Base-by-base conservation (phyloP, 345 rosid species). In the Boechera stricta region DNA sequence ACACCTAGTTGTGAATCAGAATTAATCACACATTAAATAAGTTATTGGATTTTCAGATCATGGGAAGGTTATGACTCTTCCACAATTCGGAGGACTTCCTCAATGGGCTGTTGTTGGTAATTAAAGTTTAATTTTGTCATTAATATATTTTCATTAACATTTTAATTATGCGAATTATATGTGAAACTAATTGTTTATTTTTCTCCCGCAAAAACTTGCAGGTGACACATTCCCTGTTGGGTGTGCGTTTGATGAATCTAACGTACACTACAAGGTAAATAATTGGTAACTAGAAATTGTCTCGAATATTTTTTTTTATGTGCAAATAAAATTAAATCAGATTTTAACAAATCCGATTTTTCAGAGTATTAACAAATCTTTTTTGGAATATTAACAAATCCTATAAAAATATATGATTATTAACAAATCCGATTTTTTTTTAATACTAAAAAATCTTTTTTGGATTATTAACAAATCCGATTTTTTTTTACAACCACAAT, bases 161-260 rank as follows among this genome's bases (percentile, higher is more conserved):
- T 18, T 16, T 1, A 0, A 47, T 15, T 5, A 47, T 47, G 51
- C 18, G 21, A 52, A 8, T 9, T 49, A 7, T 49, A 16, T n/a
- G 3, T 29, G 16, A 64, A 42, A 1, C 18, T 41, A 15, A 42
- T 32, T 52, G 35, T 55, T 55, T 6, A 2, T 18, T 6, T 7
- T 4, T 15, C 45, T 4, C 15, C 1, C 13, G 45, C 45, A 60
- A 61, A 72, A 35, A 15, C 28, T 24, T 44, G 26, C 64, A 86
- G 92, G 93, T 5, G 96, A 91, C 68, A 87, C 94, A 36, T 87
- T 86, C 49, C 92, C 92, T 26, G 87, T 88, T 61, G 92, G 97
- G 5, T 89, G 91, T 73, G 91, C 90, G 32, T 89, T 89, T 48
- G 89, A 86, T 39, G 81, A 86, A 76, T 58, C 89, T 44, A 87